A percentile compares a stretch with the other conserved stretches of the same genome.
Conservation (phyloP, 116 monocot species). For the Thalassia testudinum region DNA sequence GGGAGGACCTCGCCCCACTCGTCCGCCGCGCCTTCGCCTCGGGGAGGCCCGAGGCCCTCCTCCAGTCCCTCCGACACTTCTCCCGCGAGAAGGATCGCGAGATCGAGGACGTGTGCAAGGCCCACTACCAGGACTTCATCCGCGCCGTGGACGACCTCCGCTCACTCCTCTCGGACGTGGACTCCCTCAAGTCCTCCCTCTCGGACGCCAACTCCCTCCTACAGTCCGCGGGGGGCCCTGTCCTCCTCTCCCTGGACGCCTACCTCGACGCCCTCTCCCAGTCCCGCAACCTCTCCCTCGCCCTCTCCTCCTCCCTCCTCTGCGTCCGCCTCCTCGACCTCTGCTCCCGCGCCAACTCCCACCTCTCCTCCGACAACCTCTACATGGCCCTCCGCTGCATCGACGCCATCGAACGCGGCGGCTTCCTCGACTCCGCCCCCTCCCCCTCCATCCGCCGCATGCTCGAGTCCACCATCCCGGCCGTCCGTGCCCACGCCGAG, state of each 20-base stretch:
- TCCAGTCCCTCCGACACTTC: slow-evolving; percentile 56
- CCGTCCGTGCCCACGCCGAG: slow-evolving; percentile 58
- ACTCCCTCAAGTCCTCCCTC: slow-evolving; percentile 80
- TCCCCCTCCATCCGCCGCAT: slow-evolving; percentile 65
- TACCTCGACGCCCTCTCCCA: slow-evolving; percentile 50
- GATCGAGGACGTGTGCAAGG: slow-evolving; percentile 86
- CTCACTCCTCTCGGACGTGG: slow-evolving; percentile 83
- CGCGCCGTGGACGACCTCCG: slow-evolving; percentile 95
- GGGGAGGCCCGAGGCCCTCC: slow-evolving; percentile 64
- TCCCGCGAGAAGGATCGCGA: slow-evolving; percentile 71
- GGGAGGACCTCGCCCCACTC: slow-evolving; percentile 84
- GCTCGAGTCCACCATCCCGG: slow-evolving; percentile 64
- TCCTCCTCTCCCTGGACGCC: slow-evolving; percentile 56
- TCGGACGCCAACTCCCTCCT: slow-evolving; percentile 56
- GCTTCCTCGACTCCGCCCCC: slow-evolving; percentile 25
- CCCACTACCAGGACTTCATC: slow-evolving; percentile 98
- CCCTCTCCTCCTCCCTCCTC: slow-evolving; percentile 24
- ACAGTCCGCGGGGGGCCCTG: slow-evolving; percentile 55
- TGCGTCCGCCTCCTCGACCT: slow-evolving; percentile 43
- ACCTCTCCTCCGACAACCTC: slow-evolving; percentile 37
- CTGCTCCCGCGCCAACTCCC: slow-evolving; percentile 39
- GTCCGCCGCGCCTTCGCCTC: slow-evolving; percentile 75
- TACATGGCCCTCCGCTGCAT: slow-evolving; percentile 70
- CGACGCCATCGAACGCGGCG: slow-evolving; percentile 56
- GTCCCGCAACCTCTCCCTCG: slow-evolving; percentile 43